Percentiles rank a stretch among this genome's conserved stretches.
Conservation (phyloP, 768 basidiomycete species). For the Coprinellus aureogranulatus region DNA sequence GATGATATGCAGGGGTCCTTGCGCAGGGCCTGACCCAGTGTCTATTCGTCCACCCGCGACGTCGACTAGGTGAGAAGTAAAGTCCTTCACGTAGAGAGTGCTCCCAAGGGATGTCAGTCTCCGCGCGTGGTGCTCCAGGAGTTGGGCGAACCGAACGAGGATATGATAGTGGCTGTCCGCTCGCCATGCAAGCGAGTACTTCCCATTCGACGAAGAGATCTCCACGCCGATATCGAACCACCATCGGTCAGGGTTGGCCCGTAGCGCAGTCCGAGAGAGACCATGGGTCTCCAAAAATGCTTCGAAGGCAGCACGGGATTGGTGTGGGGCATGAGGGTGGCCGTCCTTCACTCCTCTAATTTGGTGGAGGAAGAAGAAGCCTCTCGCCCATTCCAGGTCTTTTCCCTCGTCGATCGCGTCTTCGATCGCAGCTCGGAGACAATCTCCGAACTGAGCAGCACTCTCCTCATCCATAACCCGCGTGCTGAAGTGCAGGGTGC, state of each 20-base stretch:
- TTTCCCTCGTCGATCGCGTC: neutral
- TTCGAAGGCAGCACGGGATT: neutral
- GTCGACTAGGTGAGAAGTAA: slow-evolving; percentile 24
- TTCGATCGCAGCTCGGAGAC: slow-evolving; percentile 12
- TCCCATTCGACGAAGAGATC: slow-evolving; percentile 9
- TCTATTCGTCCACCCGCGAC: slow-evolving; percentile 30
- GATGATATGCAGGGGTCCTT: slow-evolving; percentile 12
- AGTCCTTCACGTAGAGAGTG: slow-evolving; percentile 22
- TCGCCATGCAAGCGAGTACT: slow-evolving; percentile 30
- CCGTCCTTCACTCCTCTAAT: slow-evolving; percentile 25
- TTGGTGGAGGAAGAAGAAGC: slow-evolving; percentile 27
- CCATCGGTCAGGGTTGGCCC: slow-evolving; percentile 12
- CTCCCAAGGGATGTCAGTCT: slow-evolving; percentile 21
- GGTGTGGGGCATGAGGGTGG: slow-evolving; percentile 12
- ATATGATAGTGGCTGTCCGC: slow-evolving; percentile 24
- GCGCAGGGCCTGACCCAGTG: slow-evolving; percentile 14
- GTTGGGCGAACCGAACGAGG: slow-evolving; percentile 11
- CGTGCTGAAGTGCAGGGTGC: slow-evolving; percentile 14
- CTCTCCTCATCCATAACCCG: slow-evolving; percentile 14
- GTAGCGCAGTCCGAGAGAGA: neutral
- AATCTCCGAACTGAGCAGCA: slow-evolving; percentile 9
- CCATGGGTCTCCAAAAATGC: neutral
- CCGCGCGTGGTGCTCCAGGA: slow-evolving; percentile 13
- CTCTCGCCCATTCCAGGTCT: slow-evolving; percentile 13
- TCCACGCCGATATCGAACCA: slow-evolving; percentile 32